phyloP scores from a whole-genome alignment of 1,284 basidiomycete species.

The Dichomitus squalens region DNA sequence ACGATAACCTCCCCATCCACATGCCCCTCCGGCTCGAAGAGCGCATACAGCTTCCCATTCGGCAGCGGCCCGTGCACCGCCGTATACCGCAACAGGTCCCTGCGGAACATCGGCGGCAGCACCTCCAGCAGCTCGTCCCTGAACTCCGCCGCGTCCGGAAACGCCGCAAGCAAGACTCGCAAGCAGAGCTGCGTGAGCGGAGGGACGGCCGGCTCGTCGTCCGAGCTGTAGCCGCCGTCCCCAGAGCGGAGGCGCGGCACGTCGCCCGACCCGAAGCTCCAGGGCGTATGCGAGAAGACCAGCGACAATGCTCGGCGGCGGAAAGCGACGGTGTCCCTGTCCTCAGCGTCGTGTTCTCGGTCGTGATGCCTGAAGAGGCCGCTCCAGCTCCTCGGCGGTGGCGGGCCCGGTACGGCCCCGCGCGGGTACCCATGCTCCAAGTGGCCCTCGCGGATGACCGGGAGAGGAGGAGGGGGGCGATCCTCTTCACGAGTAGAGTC shows the following conservation, averaged over 20 bases:
- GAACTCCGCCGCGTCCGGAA: slow-evolving; percentile 30
- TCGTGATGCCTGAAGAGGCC: slow-evolving; percentile 19
- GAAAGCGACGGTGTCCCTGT: slow-evolving; percentile 42
- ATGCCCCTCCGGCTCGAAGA: slow-evolving; percentile 52
- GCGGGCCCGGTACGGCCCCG: slow-evolving; percentile 31
- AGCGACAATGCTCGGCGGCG: slow-evolving; percentile 54
- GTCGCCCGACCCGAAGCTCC: slow-evolving; percentile 21
- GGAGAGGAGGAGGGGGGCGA: slow-evolving; percentile 11
- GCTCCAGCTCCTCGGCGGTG: slow-evolving; percentile 31
- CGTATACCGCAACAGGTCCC: slow-evolving; percentile 55
- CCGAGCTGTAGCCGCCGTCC: neutral
- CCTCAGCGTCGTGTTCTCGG: slow-evolving; percentile 8
- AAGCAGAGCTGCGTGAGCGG: slow-evolving; percentile 46
- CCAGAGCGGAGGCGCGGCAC: slow-evolving; percentile 6
- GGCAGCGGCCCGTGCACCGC: slow-evolving; percentile 58
- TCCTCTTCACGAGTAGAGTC: neutral
- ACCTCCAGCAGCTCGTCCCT: slow-evolving; percentile 47
- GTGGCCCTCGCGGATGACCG: slow-evolving; percentile 26
- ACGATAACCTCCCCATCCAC: slow-evolving; percentile 63
- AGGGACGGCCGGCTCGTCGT: slow-evolving; percentile 35
- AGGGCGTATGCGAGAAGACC: slow-evolving; percentile 41
- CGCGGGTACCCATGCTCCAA: slow-evolving; percentile 30
- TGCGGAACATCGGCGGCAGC: slow-evolving; percentile 58
- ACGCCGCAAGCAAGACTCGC: slow-evolving; percentile 39
- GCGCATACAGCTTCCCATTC: slow-evolving; percentile 45